Evolutionary conservation across 345 rosid species (phyloP).

Genomic region (Citrus mangshanensis): DNA sequence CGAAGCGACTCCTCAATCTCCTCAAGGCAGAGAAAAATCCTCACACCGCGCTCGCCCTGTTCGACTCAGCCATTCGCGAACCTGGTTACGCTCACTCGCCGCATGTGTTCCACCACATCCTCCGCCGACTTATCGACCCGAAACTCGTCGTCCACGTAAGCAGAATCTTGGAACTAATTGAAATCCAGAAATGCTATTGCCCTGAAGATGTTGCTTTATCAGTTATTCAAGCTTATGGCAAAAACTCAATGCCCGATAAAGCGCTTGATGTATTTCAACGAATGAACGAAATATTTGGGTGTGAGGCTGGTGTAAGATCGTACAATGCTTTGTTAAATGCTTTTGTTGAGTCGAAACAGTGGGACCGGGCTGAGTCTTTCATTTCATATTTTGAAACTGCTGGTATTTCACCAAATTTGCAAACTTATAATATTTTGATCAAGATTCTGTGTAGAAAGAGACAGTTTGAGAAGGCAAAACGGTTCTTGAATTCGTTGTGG

Average conservation of each 20-base stretch:
- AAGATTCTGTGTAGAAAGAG: conserved; percentile 69
- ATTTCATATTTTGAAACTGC: conserved; percentile 41
- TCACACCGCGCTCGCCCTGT: conserved; percentile 48
- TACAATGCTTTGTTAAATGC: conserved; percentile 62
- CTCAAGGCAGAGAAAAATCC: conserved; percentile 59
- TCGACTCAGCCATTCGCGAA: conserved; percentile 60
- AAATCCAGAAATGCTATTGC: conserved; percentile 56
- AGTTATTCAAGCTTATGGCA: conserved; percentile 61
- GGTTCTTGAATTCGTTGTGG: conserved; percentile 62
- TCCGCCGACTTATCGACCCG: conserved; percentile 61
- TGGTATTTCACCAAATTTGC: conserved; percentile 63
- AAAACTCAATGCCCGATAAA: conserved; percentile 53
- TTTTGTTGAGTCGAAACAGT: conserved; percentile 50
- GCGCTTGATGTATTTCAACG: conserved; percentile 61
- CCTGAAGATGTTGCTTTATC: conserved; percentile 73
- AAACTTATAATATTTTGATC: conserved; percentile 68
- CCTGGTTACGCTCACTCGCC: conserved; percentile 57
- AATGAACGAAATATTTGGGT: conserved; percentile 66
- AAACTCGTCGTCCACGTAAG: conserved; percentile 41
- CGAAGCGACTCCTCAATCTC: conserved; percentile 55
- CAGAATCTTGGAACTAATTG: conserved; percentile 57
- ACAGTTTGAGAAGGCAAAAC: conserved; percentile 51
- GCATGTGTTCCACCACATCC: conserved; percentile 68
- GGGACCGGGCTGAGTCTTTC: conserved; percentile 57
- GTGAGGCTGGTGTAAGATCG: conserved; percentile 71